Evolutionary conservation across 345 rosid species (phyloP).

Genomic region (Populus pruinosa): DNA sequence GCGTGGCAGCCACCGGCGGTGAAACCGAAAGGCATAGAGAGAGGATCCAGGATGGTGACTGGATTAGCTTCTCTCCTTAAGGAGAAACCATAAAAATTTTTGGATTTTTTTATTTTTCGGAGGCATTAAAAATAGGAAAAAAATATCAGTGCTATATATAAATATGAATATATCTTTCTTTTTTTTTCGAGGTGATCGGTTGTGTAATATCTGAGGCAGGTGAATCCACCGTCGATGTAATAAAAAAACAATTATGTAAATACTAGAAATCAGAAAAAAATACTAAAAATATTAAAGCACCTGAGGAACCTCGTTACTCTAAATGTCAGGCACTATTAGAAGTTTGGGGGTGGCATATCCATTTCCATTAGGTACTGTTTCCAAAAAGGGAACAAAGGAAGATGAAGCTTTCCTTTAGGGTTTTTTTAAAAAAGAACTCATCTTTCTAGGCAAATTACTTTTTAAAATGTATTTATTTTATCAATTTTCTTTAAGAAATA

Average conservation of each 20-base stretch:
- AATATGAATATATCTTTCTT: slow-evolving; percentile 14
- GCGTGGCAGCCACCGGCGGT: slow-evolving; percentile 61
- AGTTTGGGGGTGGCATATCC: not conserved
- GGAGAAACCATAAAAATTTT: slow-evolving; percentile 61
- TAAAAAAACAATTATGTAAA: not conserved
- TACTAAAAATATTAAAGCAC: not conserved
- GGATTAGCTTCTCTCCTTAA: slow-evolving; percentile 83
- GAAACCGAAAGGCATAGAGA: slow-evolving; percentile 52
- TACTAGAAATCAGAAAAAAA: slow-evolving; percentile 1
- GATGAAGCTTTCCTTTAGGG: slow-evolving; percentile 12
- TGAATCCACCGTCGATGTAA: slow-evolving; percentile 11
- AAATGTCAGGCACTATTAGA: not conserved
- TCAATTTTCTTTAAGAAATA: too few species aligned
- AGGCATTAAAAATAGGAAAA: slow-evolving; percentile 15
- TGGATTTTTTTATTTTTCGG: slow-evolving; percentile 29
- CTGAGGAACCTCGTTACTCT: not conserved
- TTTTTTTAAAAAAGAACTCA: slow-evolving; percentile 1
- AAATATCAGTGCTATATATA: not conserved
- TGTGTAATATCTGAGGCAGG: not conserved
- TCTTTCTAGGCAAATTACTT: slow-evolving; percentile 28
- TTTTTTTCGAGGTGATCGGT: not conserved
- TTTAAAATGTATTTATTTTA: not conserved
- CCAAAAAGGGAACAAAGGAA: slow-evolving; percentile 28
- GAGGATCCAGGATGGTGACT: slow-evolving; percentile 68
- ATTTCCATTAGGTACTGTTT: slow-evolving; percentile 15